These are phyloP conservation scores for Euptelea pleiosperma DNA, from an alignment of 164 flowering plant genomes.

Conservation along the genomic window DNA sequence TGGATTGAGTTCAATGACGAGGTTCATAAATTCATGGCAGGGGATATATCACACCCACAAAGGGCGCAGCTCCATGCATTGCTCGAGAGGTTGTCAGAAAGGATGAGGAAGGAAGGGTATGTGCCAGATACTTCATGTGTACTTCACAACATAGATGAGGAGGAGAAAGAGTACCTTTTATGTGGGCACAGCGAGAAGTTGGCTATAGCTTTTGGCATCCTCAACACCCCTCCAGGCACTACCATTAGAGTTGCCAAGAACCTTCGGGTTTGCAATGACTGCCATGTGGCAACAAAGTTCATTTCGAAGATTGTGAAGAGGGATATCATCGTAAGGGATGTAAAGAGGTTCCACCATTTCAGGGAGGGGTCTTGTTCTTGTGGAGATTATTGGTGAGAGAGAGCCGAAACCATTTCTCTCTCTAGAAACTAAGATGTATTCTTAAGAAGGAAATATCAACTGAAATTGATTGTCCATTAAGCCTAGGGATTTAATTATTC, in stretches of 20 bases:
- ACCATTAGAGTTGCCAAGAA: slow-evolving; percentile 79
- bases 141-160: slow-evolving; percentile 71
- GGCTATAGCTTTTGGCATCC: slow-evolving; percentile 79
- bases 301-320: slow-evolving; percentile 63
- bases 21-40: slow-evolving; percentile 68
- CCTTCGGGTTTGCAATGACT: slow-evolving; percentile 80
- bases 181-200: slow-evolving; percentile 83
- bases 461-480: no score
- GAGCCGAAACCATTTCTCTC: no score
- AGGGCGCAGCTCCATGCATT: slow-evolving; percentile 43
- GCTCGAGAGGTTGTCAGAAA: slow-evolving; percentile 43
- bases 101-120: slow-evolving; percentile 65
- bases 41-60: slow-evolving; percentile 65
- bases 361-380: slow-evolving; percentile 73
- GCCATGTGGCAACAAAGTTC: slow-evolving; percentile 65
- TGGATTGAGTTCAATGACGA: slow-evolving; percentile 65
- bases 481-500: no score
- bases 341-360: slow-evolving; percentile 76
- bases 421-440: no score
- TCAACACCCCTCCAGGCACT: slow-evolving; percentile 66
- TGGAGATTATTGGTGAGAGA: slow-evolving; percentile 71
- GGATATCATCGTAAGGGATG: slow-evolving; percentile 76
- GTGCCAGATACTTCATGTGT: slow-evolving; percentile 80
- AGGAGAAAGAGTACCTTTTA: slow-evolving; percentile 63
- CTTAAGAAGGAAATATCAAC: no score